phyloP scores from a whole-genome alignment of 1,284 basidiomycete species.

The Papiliotrema fonsecae region DNA sequence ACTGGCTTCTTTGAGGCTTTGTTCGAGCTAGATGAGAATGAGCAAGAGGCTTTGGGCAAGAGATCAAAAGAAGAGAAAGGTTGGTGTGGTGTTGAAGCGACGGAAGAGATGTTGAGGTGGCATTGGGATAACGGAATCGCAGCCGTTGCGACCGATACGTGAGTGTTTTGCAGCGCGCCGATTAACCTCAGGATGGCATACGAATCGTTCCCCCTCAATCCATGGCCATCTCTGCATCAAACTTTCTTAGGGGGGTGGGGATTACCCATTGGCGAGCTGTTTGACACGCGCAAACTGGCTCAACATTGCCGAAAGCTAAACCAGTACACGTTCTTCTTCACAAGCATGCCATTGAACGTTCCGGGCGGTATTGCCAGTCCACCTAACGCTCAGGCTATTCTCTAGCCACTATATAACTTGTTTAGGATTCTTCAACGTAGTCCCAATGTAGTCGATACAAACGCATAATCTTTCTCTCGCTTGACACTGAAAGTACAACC shows the following conservation, averaged over 20 bases:
- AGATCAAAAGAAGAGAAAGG: not conserved
- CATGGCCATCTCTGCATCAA: too few species aligned
- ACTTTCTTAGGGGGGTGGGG: constrained; percentile 31
- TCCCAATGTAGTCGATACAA: not conserved
- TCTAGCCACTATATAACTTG: constrained; percentile 11
- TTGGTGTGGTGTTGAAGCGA: constrained; percentile 22
- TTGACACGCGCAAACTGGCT: constrained; percentile 44
- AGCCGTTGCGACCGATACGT: constrained; percentile 42
- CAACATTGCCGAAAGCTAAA: constrained; percentile 29
- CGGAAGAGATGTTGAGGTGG: constrained; percentile 35
- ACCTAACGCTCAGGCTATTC: constrained; percentile 44
- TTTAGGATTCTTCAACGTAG: not conserved
- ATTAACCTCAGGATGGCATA: too few species aligned
- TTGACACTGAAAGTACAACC: not conserved
- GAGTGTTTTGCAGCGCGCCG: not conserved
- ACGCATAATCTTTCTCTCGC: not conserved
- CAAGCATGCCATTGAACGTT: constrained; percentile 44
- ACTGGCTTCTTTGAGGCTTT: constrained; percentile 39
- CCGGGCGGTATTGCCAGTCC: constrained; percentile 47
- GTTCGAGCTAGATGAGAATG: constrained; percentile 21
- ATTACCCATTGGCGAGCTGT: constrained; percentile 46
- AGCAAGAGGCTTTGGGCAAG: constrained; percentile 10
- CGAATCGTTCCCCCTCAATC: too few species aligned
- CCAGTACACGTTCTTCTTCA: constrained; percentile 46
- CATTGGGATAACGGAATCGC: constrained; percentile 48